phyloP scores from a whole-genome alignment of 2,329 filamentous ascomycete species.

The Aspergillus thermomutatus region DNA sequence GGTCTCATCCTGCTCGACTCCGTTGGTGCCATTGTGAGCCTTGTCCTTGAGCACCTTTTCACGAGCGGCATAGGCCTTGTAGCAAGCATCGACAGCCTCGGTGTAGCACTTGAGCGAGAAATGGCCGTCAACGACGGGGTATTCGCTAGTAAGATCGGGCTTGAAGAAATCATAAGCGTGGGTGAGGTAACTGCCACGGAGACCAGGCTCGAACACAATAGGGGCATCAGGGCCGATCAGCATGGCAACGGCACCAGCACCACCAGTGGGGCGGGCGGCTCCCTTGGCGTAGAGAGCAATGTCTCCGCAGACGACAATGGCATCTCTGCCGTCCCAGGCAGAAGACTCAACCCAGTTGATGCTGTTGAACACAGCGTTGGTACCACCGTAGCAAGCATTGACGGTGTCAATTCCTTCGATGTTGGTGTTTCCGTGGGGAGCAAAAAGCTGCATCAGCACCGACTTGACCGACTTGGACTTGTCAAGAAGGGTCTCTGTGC shows the following conservation, averaged over 20 bases:
- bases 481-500: constrained; percentile 81
- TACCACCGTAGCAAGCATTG: constrained; percentile 84
- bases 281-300: constrained; percentile 85
- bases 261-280: constrained; percentile 74
- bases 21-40: constrained; percentile 49
- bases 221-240: constrained; percentile 75
- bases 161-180: constrained; percentile 91
- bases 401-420: constrained; percentile 79
- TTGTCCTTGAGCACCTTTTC: constrained; percentile 58
- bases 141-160: constrained; percentile 82
- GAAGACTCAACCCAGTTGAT: constrained; percentile 86
- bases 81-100: constrained; percentile 74
- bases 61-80: constrained; percentile 74
- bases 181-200: constrained; percentile 76
- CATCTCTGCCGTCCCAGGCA: constrained; percentile 79
- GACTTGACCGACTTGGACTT: constrained; percentile 91
- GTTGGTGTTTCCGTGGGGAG: constrained; percentile 69
- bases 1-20: constrained; percentile 37
- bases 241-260: constrained; percentile 75
- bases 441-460: constrained; percentile 81
- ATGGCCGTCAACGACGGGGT: constrained; percentile 80
- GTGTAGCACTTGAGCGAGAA: constrained; percentile 80
- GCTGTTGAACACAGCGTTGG: constrained; percentile 78
- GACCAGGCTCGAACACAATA: constrained; percentile 71
- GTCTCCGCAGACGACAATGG: constrained; percentile 75